These are phyloP conservation scores for Colletotrichum agaves DNA, from an alignment of 2,329 filamentous ascomycete species.

Conservation along the genomic window DNA sequence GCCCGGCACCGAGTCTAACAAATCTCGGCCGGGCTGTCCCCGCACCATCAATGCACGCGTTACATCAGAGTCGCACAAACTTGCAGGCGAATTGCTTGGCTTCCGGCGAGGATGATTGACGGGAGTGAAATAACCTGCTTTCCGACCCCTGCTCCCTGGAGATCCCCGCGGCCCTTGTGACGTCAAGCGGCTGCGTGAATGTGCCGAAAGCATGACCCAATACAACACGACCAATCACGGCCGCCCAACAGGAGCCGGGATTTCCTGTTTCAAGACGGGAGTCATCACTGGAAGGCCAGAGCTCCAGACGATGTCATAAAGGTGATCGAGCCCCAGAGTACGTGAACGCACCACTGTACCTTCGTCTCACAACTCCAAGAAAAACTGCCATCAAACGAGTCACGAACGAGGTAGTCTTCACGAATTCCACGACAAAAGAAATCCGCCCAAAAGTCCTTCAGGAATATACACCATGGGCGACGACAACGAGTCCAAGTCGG, in stretches of 20 bases:
- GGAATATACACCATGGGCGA: conserved; percentile 20
- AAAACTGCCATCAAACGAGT: neutral
- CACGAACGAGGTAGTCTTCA: rapidly evolving
- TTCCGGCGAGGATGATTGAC: neutral
- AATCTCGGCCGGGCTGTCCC: conserved; percentile 17
- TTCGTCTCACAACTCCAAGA: neutral
- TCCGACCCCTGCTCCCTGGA: conserved; percentile 25
- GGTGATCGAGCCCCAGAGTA: conserved; percentile 1
- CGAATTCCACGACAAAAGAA: neutral
- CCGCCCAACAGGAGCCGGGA: conserved; percentile 1
- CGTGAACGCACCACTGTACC: neutral
- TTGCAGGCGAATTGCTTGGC: neutral
- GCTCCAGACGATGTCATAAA: conserved; percentile 34
- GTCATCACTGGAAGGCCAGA: conserved; percentile 33
- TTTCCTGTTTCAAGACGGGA: conserved; percentile 32
- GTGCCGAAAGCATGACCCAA: conserved; percentile 2
- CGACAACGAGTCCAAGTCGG: conserved; percentile 22
- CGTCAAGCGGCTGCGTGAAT: conserved; percentile 25
- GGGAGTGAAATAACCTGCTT: conserved; percentile 32
- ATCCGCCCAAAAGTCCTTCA: neutral
- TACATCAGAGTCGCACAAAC: conserved; percentile 33
- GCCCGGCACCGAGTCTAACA: neutral
- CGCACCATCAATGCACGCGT: conserved; percentile 31
- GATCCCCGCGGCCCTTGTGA: conserved; percentile 31
- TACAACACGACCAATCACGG: conserved; percentile 19